These are phyloP conservation scores for Colletotrichum sp. DNA, from an alignment of 2,329 filamentous ascomycete species.

Conservation along the genomic window DNA sequence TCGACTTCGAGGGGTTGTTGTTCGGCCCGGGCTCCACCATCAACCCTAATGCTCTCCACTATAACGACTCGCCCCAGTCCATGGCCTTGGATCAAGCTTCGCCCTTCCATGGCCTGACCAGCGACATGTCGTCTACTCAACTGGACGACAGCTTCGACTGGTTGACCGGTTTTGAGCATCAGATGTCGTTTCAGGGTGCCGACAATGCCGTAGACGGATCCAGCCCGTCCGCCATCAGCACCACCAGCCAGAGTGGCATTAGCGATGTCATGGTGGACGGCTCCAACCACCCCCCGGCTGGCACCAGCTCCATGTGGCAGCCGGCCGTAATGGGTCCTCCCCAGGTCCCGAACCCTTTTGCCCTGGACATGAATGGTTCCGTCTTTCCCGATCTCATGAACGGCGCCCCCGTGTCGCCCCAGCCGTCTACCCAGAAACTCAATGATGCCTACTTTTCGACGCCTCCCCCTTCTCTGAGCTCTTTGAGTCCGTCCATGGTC, in stretches of 20 bases:
- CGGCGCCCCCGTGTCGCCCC: constrained; percentile 77
- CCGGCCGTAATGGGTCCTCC: constrained; percentile 72
- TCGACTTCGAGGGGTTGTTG: constrained; percentile 73
- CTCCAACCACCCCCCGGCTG: constrained; percentile 65
- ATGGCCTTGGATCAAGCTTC: constrained; percentile 68
- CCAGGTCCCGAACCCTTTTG: constrained; percentile 72
- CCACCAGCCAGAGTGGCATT: constrained; percentile 87
- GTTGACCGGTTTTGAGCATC: constrained; percentile 79
- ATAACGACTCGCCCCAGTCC: constrained; percentile 76
- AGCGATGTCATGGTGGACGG: constrained; percentile 93
- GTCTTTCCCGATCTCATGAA: constrained; percentile 80
- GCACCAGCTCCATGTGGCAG: constrained; percentile 70
- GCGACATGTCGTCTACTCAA: constrained; percentile 58
- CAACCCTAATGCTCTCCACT: constrained; percentile 80
- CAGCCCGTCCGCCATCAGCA: constrained; percentile 95
- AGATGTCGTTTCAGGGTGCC: constrained; percentile 72
- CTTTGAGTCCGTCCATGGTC: constrained; percentile 75
- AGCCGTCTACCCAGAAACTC: constrained; percentile 73
- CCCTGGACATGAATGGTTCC: constrained; percentile 75
- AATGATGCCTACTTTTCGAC: constrained; percentile 82
- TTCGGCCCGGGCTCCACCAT: constrained; percentile 73
- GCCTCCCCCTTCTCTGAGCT: constrained; percentile 75
- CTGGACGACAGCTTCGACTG: constrained; percentile 85
- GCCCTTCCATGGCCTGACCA: constrained; percentile 63
- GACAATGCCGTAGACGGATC: constrained; percentile 90